These are phyloP conservation scores for Gossypium anomalum DNA, from an alignment of 345 rosid species.

Conservation along the genomic window DNA sequence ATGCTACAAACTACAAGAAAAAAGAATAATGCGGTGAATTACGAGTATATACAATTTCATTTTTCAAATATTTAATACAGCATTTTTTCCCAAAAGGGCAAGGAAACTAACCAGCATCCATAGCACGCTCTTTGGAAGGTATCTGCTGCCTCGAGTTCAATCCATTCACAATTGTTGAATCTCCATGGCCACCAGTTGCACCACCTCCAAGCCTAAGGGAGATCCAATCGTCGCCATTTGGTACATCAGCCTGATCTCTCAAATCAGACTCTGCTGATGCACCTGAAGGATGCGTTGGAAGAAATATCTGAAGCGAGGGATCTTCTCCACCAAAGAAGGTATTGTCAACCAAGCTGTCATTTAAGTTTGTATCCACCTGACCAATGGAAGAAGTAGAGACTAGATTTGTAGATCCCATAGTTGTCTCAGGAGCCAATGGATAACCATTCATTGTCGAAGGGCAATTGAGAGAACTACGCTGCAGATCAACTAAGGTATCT, in stretches of 20 bases:
- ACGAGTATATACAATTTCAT: no score
- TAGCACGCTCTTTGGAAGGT: conserved; percentile 42
- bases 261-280: conserved; percentile 51
- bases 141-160: conserved; percentile 49
- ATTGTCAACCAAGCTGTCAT: conserved; percentile 75
- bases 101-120: conserved; percentile 73
- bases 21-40: background rate
- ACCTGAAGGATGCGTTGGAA: conserved; percentile 77
- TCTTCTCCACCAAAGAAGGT: conserved; percentile 75
- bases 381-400: conserved; percentile 50
- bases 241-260: conserved; percentile 60
- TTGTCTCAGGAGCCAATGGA: conserved; percentile 49
- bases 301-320: conserved; percentile 89
- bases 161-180: conserved; percentile 45
- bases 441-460: conserved; percentile 61
- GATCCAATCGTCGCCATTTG: conserved; percentile 93
- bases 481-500: conserved; percentile 58
- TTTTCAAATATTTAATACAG: background rate
- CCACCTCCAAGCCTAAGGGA: conserved; percentile 91
- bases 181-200: conserved; percentile 44
- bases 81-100: conserved; percentile 10
- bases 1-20: background rate
- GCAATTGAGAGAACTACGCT: conserved; percentile 47
- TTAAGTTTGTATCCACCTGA: conserved; percentile 43
- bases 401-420: conserved; percentile 38